Base-by-base conservation (phyloP, 768 basidiomycete genomes). In the Suillus bovinus region DNA sequence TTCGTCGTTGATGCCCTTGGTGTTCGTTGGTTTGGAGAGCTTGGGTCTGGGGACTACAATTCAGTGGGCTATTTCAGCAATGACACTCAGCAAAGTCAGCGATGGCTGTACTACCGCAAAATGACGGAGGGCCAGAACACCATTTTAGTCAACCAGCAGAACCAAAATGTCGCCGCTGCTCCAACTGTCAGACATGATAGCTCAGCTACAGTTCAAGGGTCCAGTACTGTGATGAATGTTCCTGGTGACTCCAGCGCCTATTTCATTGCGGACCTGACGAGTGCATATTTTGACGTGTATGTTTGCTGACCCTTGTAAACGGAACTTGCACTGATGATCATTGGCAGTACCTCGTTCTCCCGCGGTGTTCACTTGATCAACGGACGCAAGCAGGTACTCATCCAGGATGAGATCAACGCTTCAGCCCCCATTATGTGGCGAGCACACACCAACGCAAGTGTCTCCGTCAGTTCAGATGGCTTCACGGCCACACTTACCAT, bases 61-160 rank as follows among this genome's bases (percentile, higher is more conserved):
- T 80, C 93, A 2, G 70, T 76, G 2, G 81, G 82, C 41, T 99
- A 99, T 80, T 99, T 99, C 81, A 78, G 74, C 34, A 85, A 73
- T 61, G 93, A 93, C 66, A 71, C 74, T 0, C 94, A 96, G 73
- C 77, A 80, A 63, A 82, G 87, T 53, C 72, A 78, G 27, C 83
- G 96, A 60, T 99, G 95, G 96, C 69, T 84, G 64, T 99, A 97
- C 79, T 99, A 97, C 82, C 85, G 96, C 72, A 99, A 96, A 82
- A 86, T 88, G 78, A 97, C 96, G 5, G 94, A 96, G 76, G 97
- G 97, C 3, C 97, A 99, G 80, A 99, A 99, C 80, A 95, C 94
- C 6, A 81, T 99, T 65, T 70, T 96, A 59, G 82, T 98, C 66
- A 83, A 83, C 67, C 78, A 80, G 64, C 71, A 76, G 36, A 98